Conservation (phyloP, 495 filamentous ascomycete species). For the Daldinia decipiens region DNA sequence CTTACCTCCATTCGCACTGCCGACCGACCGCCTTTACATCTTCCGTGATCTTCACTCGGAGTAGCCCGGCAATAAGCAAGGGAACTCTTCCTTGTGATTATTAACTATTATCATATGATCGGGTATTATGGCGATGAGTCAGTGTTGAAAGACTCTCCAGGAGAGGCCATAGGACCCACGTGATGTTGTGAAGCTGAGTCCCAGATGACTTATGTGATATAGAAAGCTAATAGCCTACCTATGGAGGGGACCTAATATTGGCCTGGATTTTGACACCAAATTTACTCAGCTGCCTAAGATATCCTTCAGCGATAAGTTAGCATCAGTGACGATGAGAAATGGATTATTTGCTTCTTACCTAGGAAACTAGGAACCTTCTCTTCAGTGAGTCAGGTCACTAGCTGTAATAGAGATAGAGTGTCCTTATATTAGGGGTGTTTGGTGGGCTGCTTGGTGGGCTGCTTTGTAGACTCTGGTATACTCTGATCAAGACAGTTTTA, state of each 20-base stretch:
- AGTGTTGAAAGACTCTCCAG: too few species aligned
- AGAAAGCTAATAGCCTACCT: neutral
- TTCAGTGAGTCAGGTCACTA: too few species aligned
- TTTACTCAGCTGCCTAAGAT: neutral
- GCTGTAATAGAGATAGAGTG: neutral
- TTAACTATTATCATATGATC: too few species aligned
- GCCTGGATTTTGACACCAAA: neutral
- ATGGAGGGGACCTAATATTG: neutral
- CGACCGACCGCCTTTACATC: constrained; percentile 66
- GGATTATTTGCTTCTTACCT: neutral
- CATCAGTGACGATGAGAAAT: neutral
- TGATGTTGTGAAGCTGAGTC: too few species aligned
- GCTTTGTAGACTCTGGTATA: neutral
- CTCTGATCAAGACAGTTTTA: neutral
- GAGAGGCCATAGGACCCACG: too few species aligned
- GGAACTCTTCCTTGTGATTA: constrained; percentile 54
- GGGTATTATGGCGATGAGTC: too few species aligned
- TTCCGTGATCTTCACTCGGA: constrained; percentile 52
- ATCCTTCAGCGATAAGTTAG: neutral
- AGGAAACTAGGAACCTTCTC: neutral
- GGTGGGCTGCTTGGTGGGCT: neutral
- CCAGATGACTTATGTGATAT: too few species aligned
- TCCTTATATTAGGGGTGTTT: neutral
- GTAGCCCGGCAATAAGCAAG: constrained; percentile 73
- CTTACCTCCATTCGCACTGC: constrained; percentile 94